Evolutionary conservation across 129 eudicot species (phyloP).

Genomic region (Helichrysum umbraculigerum): DNA sequence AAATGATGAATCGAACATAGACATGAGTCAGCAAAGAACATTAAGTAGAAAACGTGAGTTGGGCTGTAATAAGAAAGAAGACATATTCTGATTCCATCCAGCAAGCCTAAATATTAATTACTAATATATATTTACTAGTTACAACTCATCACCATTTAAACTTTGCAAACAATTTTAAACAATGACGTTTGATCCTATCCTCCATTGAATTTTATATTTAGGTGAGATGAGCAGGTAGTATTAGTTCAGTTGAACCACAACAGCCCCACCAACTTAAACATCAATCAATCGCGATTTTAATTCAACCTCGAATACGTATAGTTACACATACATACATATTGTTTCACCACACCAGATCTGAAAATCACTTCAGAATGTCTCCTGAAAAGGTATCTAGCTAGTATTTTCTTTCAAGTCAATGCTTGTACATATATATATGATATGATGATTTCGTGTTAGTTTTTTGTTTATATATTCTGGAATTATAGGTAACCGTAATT

Average conservation of each 20-base stretch:
- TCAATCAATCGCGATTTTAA: neutral
- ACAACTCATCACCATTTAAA: neutral
- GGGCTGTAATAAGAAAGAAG: neutral
- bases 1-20: neutral
- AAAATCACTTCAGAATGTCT: slow-evolving; percentile 3
- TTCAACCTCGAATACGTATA: neutral
- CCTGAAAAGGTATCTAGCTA: slow-evolving; percentile 17
- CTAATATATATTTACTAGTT: neutral
- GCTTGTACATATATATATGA: neutral
- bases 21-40: neutral
- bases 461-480: neutral
- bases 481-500: neutral
- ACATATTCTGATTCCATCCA: neutral
- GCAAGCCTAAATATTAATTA: neutral
- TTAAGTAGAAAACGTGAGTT: neutral
- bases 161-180: neutral
- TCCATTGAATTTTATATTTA: neutral
- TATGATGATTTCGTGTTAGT: too few relatives aligned
- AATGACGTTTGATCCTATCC: neutral
- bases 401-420: neutral
- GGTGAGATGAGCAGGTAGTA: neutral
- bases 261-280: neutral
- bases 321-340: neutral
- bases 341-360: neutral
- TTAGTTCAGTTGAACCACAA: too few relatives aligned